Conservation (phyloP, 345 rosid species). For the Adansonia digitata region DNA sequence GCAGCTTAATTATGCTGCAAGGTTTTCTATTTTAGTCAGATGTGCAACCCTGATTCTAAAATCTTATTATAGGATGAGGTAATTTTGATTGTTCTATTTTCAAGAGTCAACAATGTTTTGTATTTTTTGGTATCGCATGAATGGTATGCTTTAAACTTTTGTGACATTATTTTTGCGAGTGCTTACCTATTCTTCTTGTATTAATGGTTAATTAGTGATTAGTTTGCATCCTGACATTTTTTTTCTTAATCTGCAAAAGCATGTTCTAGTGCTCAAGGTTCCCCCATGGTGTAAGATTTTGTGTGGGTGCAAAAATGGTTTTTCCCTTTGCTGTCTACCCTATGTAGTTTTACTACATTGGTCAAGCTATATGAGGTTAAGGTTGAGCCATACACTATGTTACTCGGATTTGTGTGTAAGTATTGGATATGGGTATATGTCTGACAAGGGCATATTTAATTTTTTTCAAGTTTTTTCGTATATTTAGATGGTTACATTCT, state of each 20-base stretch:
- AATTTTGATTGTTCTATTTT: slow-evolving; percentile 6
- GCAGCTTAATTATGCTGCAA: slow-evolving; percentile 35
- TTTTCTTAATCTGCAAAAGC: too few species aligned
- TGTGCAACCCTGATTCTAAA: neutral
- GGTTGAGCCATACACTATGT: neutral
- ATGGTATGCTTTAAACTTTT: neutral
- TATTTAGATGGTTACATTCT: too few species aligned
- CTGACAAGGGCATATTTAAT: too few species aligned
- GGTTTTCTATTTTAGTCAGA: neutral
- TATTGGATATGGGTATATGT: too few species aligned
- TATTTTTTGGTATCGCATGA: neutral
- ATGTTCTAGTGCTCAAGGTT: too few species aligned
- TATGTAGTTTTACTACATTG: too few species aligned
- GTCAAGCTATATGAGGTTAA: neutral
- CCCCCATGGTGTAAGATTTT: too few species aligned
- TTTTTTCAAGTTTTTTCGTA: too few species aligned
- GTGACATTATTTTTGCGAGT: neutral
- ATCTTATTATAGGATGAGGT: slow-evolving; percentile 2
- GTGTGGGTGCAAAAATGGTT: too few species aligned
- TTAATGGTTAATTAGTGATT: neutral
- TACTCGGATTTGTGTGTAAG: too few species aligned
- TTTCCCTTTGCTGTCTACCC: too few species aligned
- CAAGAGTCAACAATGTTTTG: neutral
- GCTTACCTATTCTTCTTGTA: neutral
- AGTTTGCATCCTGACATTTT: neutral